Conservation (phyloP, 495 filamentous ascomycete genomes). For the Letharia columbiana region DNA sequence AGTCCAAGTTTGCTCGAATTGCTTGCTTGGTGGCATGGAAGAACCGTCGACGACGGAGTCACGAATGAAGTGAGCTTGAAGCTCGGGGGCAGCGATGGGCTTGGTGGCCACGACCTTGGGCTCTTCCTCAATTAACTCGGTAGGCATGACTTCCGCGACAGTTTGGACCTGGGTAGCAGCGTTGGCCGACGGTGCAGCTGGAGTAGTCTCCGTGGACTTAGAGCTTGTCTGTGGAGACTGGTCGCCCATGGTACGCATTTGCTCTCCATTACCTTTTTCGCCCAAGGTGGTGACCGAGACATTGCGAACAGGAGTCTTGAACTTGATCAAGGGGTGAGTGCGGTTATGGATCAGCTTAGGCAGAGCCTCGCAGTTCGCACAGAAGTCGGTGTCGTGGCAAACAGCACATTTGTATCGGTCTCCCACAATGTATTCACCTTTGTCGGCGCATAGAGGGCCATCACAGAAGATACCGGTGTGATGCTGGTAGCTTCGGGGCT, state of each 20-base stretch:
- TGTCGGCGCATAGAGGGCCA: conserved; percentile 73
- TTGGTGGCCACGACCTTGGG: conserved; percentile 25
- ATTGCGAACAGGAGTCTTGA: conserved; percentile 86
- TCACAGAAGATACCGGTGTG: conserved; percentile 92
- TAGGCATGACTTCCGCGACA: conserved; percentile 61
- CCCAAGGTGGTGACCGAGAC: conserved; percentile 80
- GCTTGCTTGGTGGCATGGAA: conserved; percentile 52
- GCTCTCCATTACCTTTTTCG: conserved; percentile 57
- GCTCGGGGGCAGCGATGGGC: conserved; percentile 24
- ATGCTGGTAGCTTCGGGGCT: conserved; percentile 38
- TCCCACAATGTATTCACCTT: conserved; percentile 65
- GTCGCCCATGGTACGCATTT: conserved; percentile 61
- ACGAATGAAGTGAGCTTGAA: conserved; percentile 67
- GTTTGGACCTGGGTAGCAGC: conserved; percentile 60
- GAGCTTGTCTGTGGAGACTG: conserved; percentile 32
- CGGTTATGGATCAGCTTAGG: conserved; percentile 80
- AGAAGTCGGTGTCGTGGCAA: conserved; percentile 94
- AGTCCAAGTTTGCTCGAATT: conserved; percentile 88
- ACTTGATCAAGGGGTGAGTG: conserved; percentile 93
- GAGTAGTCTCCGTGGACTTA: conserved; percentile 44
- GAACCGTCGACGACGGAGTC: conserved; percentile 76
- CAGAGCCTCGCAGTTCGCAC: conserved; percentile 82
- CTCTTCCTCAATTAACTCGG: conserved; percentile 36
- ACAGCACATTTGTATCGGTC: conserved; percentile 95
- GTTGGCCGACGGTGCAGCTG: conserved; percentile 41